Evolutionary conservation across 176 grass and related monocot genomes (phyloP), one percentile per base, ranked within the genome.

Genomic region (Oryza meridionalis): DNA sequence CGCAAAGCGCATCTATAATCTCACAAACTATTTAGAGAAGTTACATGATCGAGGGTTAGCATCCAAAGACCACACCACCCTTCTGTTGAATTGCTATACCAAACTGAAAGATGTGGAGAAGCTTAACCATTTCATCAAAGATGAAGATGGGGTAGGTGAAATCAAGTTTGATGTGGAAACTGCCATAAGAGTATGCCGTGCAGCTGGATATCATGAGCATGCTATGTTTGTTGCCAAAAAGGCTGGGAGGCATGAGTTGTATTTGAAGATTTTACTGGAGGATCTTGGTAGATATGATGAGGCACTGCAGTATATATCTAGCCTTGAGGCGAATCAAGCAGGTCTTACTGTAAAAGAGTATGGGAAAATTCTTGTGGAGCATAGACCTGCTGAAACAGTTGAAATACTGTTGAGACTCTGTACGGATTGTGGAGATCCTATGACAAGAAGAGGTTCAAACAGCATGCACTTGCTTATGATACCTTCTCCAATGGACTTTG

Each of bases 131-230:
- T 94, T 92, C 26, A 94, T 99, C 78, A 92, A 94, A 84, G 93
- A 99, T 87, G 96, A 88, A 89, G 96, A 96, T 72, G 85, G 85
- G 74, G 55, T 82, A 15, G 91, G 93, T 65, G 96, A 99, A 42
- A 94, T 90, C 64, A 99, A 99, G 78, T 99, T 99, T 89, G 93
- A 99, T 88, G 93, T 96, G 83, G 96, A 99, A 81, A 96, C 96
- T 90, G 96, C 93, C 13, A 94, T 96, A 84, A 99, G 93, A 87
- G 96, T 96, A 69, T 99, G 96, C 13, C 91, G 93, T 78, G 88
- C 93, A 65, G 93, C 91, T 79, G 93, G 96, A 85, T 99, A 99
- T 87, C 96, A 96, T 88, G 96, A 99, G 62, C 93, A 99, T 59
- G 96, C 96, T 40, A 88, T 99, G 89, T 96, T 96, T 89, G 93